These are phyloP conservation scores for Pyrus communis DNA, from an alignment of 306 rosid species.

Conservation along the genomic window DNA sequence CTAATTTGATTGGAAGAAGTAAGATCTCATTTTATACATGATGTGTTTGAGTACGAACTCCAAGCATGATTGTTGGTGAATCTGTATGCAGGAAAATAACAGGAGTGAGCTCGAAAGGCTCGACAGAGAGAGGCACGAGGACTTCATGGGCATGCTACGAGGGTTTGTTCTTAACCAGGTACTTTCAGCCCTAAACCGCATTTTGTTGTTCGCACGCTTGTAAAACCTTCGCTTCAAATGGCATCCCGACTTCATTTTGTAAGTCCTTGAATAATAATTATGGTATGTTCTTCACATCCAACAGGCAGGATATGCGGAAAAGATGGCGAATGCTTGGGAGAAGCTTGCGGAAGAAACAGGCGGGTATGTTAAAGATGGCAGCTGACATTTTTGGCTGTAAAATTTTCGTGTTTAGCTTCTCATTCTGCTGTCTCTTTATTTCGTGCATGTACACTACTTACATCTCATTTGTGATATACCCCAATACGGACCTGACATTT, in stretches of 20 bases:
- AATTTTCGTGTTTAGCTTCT: constrained; percentile 9
- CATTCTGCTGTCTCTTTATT: not conserved
- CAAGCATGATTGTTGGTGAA: not conserved
- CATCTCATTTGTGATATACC: constrained; percentile 5
- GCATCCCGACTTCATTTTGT: not conserved
- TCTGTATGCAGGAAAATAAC: constrained; percentile 66
- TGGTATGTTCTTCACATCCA: not conserved
- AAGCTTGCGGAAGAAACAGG: constrained; percentile 68
- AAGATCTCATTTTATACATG: not conserved
- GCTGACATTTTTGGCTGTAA: constrained; percentile 37
- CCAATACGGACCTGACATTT: not conserved
- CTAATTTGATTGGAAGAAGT: not conserved
- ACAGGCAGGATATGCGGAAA: constrained; percentile 86
- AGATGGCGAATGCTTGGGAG: constrained; percentile 81
- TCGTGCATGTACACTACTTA: not conserved
- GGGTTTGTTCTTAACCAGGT: constrained; percentile 62
- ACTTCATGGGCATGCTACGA: constrained; percentile 70
- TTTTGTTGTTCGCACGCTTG: not conserved
- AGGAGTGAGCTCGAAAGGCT: constrained; percentile 80
- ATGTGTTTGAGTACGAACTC: not conserved
- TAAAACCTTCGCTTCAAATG: not conserved
- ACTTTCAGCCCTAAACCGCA: not conserved
- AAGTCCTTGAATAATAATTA: not conserved
- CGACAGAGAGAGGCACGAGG: constrained; percentile 64
- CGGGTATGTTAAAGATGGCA: constrained; percentile 40